Evolutionary conservation across 2,329 filamentous ascomycete genomes (phyloP), one percentile per base, ranked within the genome.

Genomic region (Exophiala dermatitidis): DNA sequence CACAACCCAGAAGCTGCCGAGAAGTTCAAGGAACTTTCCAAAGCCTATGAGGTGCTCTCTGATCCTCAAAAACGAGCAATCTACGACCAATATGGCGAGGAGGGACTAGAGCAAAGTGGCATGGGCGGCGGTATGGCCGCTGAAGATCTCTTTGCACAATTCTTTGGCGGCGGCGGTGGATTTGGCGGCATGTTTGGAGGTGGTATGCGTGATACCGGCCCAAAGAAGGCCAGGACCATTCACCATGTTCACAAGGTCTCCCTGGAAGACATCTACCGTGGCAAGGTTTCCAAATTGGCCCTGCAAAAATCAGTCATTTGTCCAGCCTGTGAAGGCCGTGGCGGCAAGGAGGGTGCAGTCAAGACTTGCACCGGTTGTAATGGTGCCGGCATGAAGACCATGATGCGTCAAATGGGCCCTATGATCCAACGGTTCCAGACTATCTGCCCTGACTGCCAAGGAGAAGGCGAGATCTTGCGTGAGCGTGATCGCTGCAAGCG

Each of bases 401-500:
- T 98, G 91, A 96, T 98, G 93, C 87, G 94, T 69, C 93, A 98
- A 75, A 97, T 98, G 90, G 93, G 93, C 48, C 93, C 93, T 56
- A 98, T 98, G 93, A 97, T 98, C 65, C 94, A 98, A 77, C 88
- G 93, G 54, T 98, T 98, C 83, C 93, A 98, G 79, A 97, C 91
- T 31, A 90, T 96, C 65, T 98, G 93, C 81, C 88, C 90, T 30
- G 94, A 98, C 75, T 98, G 93, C 71, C 91, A 93, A 65, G 94
- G 94, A 60, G 93, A 98, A 73, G 91, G 93, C 57, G 93, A 98
- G 77, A 90, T 86, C 62, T 91, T 98, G 71, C 89, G 88, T 68
- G 91, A 97, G 63, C 94, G 94, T 78, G 93, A 98, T 71, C 86
- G 89, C 67, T 98, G 93, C 86, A 97, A 96, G 83, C 80, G 82